These are phyloP conservation scores for Neurospora sp. DNA, from an alignment of 495 filamentous ascomycete genomes.

Conservation along the genomic window DNA sequence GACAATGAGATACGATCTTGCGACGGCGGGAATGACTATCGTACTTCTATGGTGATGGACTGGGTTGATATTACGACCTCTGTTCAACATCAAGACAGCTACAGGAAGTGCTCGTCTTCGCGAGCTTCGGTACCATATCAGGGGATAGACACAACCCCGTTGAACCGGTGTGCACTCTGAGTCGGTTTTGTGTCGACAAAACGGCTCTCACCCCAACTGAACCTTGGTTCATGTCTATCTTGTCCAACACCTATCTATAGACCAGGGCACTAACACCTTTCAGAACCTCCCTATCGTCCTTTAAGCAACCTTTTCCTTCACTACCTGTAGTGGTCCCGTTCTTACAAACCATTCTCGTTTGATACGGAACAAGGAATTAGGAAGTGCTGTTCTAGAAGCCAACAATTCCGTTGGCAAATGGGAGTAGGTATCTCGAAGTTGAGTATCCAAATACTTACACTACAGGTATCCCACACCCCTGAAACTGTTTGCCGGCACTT, in stretches of 20 bases:
- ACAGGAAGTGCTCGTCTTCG: neutral
- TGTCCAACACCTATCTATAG: neutral
- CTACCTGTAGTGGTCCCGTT: neutral
- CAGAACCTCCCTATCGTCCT: neutral
- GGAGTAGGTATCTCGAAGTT: too few species aligned
- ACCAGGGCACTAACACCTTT: neutral
- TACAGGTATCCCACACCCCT: too few species aligned
- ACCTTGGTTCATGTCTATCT: neutral
- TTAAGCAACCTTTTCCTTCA: neutral
- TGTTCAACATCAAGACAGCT: neutral
- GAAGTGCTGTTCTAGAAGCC: too few species aligned
- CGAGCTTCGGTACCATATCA: neutral
- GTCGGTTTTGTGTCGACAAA: neutral
- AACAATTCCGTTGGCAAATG: too few species aligned
- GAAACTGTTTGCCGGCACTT: too few species aligned
- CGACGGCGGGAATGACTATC: neutral
- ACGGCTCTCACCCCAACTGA: neutral
- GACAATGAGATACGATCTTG: neutral
- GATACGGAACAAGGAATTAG: neutral
- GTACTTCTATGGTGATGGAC: neutral
- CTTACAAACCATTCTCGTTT: neutral
- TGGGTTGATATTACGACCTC: neutral
- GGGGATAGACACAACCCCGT: neutral
- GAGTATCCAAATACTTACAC: too few species aligned
- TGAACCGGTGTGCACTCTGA: neutral